Evolutionary conservation across 306 rosid species (phyloP).

Genomic region (Gastrolobium villosum): DNA sequence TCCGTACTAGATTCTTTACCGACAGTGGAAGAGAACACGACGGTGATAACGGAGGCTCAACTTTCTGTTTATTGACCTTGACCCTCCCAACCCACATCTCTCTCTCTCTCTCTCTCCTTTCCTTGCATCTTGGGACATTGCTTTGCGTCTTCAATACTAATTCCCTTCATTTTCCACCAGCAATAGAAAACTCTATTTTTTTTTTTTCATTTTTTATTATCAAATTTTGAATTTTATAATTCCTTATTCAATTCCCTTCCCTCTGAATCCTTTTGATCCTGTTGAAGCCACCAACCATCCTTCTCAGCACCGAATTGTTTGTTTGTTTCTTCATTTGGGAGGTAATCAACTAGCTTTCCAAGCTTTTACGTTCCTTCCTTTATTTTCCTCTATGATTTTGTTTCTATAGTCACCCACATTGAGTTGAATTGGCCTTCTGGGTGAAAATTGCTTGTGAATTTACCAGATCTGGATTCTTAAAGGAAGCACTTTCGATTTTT

Average conservation of each 20-base stretch:
- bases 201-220: not conserved
- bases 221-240: not conserved
- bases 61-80: not conserved
- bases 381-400: not conserved
- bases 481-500: constrained; percentile 25
- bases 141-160: not conserved
- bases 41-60: constrained; percentile 8
- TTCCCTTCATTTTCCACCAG: constrained; percentile 22
- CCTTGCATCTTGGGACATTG: not conserved
- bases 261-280: constrained; percentile 13
- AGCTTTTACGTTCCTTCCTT: constrained; percentile 14
- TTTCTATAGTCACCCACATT: not conserved
- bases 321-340: not conserved
- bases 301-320: not conserved
- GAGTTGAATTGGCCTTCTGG: constrained; percentile 1
- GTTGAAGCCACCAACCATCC: constrained; percentile 1
- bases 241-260: not conserved
- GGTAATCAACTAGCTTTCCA: constrained; percentile 27
- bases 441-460: constrained; percentile 6
- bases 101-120: too few relatives aligned
- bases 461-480: constrained; percentile 52
- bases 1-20: not conserved
- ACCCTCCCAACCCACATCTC: too few relatives aligned
- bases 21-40: not conserved
- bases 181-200: not conserved